Percentiles rank a stretch among this genome's conserved stretches.
Conservation (phyloP, 495 filamentous ascomycete genomes). For the Aspergillus coremiiformis region DNA sequence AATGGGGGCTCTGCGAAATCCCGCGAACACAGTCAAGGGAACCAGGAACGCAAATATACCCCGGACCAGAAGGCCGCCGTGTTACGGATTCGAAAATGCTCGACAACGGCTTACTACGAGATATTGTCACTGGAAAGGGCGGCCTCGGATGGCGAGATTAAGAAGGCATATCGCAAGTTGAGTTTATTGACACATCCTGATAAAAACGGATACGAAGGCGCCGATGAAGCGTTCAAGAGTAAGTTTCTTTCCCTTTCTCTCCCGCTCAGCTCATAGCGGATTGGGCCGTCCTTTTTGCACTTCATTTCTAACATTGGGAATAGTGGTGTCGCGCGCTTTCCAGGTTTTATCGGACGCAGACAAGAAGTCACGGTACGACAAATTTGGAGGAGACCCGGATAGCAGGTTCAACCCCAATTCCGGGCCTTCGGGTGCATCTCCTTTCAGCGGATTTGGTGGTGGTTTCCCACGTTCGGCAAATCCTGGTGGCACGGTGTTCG, state of each 20-base stretch:
- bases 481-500: conserved; percentile 53
- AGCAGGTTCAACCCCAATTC: conserved; percentile 62
- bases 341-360: conserved; percentile 88
- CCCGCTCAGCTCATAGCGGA: not conserved
- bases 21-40: conserved; percentile 88
- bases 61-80: conserved; percentile 86
- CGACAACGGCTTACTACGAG: conserved; percentile 86
- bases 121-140: conserved; percentile 72
- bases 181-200: conserved; percentile 93
- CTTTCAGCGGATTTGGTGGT: conserved; percentile 65
- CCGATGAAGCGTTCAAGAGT: conserved; percentile 96
- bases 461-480: conserved; percentile 45
- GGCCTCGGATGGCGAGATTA: conserved; percentile 75
- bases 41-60: conserved; percentile 83
- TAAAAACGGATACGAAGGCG: conserved; percentile 96
- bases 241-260: conserved; percentile 22
- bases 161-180: conserved; percentile 94
- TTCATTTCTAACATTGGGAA: not conserved
- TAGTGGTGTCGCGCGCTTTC: conserved; percentile 90
- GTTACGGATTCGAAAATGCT: conserved; percentile 74
- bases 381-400: conserved; percentile 86
- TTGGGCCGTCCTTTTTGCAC: not conserved
- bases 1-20: conserved; percentile 55
- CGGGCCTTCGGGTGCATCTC: conserved; percentile 38
- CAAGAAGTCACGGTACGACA: conserved; percentile 81